These are phyloP conservation scores for Tolypocladium endophyticum DNA, from an alignment of 2,329 filamentous ascomycete genomes.

Conservation along the genomic window DNA sequence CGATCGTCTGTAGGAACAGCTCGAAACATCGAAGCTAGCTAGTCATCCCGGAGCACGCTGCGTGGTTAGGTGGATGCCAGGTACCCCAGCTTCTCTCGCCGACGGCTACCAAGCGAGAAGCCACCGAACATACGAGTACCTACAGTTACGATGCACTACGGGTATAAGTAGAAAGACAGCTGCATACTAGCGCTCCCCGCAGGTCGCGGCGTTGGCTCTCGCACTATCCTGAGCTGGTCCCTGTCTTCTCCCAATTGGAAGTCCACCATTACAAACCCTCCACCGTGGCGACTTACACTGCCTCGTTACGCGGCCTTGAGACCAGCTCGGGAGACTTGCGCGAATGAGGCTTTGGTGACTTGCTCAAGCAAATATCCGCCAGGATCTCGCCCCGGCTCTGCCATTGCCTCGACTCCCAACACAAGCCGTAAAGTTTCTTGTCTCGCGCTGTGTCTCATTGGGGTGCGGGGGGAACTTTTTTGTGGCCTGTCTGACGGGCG, in stretches of 20 bases:
- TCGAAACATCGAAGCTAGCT: background rate
- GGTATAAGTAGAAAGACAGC: too few species aligned
- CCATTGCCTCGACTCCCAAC: background rate
- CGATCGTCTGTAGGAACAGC: background rate
- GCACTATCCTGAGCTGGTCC: background rate
- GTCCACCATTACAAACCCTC: background rate
- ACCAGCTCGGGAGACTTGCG: background rate
- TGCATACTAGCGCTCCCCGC: background rate
- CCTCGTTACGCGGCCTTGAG: background rate
- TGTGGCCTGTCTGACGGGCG: background rate
- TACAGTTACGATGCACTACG: too few species aligned
- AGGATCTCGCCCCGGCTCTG: background rate
- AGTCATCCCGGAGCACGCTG: background rate
- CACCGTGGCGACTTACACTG: background rate
- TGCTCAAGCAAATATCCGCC: background rate
- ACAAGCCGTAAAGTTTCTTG: background rate
- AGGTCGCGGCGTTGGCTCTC: too few species aligned
- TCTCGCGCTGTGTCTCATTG: too few species aligned
- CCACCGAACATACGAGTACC: background rate
- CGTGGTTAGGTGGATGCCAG: background rate
- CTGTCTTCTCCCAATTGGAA: background rate
- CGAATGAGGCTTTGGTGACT: background rate
- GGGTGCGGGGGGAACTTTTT: background rate
- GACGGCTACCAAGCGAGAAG: background rate
- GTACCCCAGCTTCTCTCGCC: background rate